Percentiles rank a stretch among this genome's conserved stretches.
Evolutionary conservation across 1,284 basidiomycete species (phyloP).

Genomic region (Gomphus bonarii): DNA sequence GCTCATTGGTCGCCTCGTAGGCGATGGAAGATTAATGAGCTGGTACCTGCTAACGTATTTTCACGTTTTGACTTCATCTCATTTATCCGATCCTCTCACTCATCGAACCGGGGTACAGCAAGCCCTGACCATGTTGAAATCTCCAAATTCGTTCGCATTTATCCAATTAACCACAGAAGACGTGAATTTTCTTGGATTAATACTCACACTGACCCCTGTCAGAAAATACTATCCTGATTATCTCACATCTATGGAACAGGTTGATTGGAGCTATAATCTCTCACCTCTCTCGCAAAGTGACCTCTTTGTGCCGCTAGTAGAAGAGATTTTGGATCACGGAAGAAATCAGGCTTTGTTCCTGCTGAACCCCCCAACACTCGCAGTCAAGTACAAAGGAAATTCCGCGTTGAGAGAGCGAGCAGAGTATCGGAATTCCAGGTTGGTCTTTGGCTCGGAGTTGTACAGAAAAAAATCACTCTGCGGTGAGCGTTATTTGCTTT

Average conservation of each 20-base stretch:
- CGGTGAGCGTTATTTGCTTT: not conserved
- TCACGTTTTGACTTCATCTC: constrained; percentile 34
- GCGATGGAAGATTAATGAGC: constrained; percentile 23
- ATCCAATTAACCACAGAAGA: constrained; percentile 23
- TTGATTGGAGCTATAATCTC: constrained; percentile 24
- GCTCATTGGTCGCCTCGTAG: constrained; percentile 28
- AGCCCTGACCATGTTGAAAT: constrained; percentile 29
- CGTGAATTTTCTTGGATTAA: constrained; percentile 23
- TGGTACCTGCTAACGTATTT: constrained; percentile 32
- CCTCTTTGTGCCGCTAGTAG: constrained; percentile 19
- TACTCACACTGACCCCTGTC: constrained; percentile 26
- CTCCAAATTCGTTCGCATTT: constrained; percentile 29
- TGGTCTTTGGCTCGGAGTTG: not conserved
- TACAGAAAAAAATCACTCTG: not conserved
- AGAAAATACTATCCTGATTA: constrained; percentile 30
- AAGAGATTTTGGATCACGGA: constrained; percentile 23
- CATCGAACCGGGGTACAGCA: constrained; percentile 35
- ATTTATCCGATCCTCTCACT: constrained; percentile 35
- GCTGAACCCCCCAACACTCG: not conserved
- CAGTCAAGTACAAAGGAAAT: not conserved
- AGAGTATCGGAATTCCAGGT: constrained; percentile 8
- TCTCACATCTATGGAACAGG: constrained; percentile 29
- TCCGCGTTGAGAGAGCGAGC: constrained; percentile 8
- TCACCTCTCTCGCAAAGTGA: constrained; percentile 24
- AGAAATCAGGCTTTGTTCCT: constrained; percentile 17